Conservation (phyloP, 805 yeast genomes). For the Teunomyces pallodes region DNA sequence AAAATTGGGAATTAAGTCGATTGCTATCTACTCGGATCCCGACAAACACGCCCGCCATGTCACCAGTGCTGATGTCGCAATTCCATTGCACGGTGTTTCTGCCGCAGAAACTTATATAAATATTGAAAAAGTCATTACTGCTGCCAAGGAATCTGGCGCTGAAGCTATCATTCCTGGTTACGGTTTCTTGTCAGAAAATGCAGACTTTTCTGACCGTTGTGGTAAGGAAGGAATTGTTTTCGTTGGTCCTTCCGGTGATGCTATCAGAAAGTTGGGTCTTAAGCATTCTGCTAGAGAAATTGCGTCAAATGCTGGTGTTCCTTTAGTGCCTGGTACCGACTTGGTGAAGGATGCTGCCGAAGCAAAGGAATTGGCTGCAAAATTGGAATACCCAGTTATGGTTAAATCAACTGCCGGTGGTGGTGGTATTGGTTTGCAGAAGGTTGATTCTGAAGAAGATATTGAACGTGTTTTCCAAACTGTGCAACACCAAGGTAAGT, state of each 20-base stretch:
- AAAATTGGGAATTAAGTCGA: constrained; percentile 70
- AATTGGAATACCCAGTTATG: constrained; percentile 87
- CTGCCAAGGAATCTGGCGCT: constrained; percentile 80
- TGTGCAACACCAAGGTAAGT: constrained; percentile 89
- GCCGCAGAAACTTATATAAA: constrained; percentile 91
- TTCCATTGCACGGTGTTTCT: constrained; percentile 74
- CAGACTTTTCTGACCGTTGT: constrained; percentile 91
- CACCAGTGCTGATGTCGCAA: constrained; percentile 72
- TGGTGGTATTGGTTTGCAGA: constrained; percentile 97
- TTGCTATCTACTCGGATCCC: constrained; percentile 88
- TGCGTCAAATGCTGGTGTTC: constrained; percentile 89
- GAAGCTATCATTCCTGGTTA: constrained; percentile 98
- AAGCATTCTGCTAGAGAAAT: constrained; percentile 97
- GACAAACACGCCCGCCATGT: constrained; percentile 91
- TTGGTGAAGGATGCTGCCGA: constrained; percentile 68
- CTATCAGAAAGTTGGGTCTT: constrained; percentile 85
- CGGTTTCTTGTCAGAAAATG: constrained; percentile 94
- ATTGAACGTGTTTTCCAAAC: constrained; percentile 82
- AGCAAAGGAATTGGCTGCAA: constrained; percentile 71
- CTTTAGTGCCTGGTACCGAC: constrained; percentile 96
- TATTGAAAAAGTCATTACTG: constrained; percentile 78
- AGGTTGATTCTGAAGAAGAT: constrained; percentile 80
- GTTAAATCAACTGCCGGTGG: constrained; percentile 98
- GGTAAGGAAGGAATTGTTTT: constrained; percentile 79
- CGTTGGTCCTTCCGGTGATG: constrained; percentile 96